Conservation (phyloP, 768 basidiomycete species). For the Mycena galopus region DNA sequence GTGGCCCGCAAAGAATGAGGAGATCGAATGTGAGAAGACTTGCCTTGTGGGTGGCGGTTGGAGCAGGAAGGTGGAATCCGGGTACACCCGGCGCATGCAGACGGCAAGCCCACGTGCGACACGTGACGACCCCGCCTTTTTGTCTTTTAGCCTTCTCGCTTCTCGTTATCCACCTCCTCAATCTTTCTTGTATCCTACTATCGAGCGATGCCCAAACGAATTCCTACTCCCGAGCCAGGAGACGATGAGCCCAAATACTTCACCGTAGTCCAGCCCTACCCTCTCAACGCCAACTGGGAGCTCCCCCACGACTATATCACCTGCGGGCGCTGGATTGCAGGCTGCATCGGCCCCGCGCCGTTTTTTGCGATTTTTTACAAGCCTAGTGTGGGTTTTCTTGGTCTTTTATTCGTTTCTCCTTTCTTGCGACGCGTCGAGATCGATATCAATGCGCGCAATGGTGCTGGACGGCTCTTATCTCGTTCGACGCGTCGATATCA, state of each 20-base stretch:
- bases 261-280: constrained; percentile 63
- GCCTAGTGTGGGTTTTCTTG: constrained; percentile 51
- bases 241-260: constrained; percentile 62
- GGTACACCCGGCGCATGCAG: no score
- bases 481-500: neutral
- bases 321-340: constrained; percentile 64
- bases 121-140: no score
- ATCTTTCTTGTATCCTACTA: neutral
- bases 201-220: constrained; percentile 44
- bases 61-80: no score
- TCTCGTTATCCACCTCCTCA: no score
- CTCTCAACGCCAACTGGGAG: constrained; percentile 62
- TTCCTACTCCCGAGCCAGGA: constrained; percentile 43
- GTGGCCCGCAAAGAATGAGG: no score
- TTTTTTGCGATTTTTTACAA: constrained; percentile 62
- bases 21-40: no score
- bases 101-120: no score
- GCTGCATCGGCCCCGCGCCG: constrained; percentile 52
- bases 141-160: no score
- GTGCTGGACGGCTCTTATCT: no score
- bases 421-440: neutral
- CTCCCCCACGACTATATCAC: constrained; percentile 52
- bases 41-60: no score
- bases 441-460: no score
- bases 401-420: neutral